Evolutionary conservation across 2,329 filamentous ascomycete genomes (phyloP).

Genomic region (Nemania sp.): DNA sequence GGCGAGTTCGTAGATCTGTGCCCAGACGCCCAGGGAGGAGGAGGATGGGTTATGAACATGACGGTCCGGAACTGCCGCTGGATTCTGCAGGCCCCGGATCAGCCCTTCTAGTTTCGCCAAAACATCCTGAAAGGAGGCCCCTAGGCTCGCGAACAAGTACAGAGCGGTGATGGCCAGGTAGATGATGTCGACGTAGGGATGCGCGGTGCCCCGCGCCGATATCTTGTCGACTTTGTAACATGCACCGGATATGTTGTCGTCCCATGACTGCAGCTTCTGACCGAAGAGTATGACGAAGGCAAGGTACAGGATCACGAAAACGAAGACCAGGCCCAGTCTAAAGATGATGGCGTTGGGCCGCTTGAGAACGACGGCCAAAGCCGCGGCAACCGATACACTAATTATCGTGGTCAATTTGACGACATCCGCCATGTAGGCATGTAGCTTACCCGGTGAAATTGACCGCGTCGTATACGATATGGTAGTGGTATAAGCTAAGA

Average conservation of each 20-base stretch:
- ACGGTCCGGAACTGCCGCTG: neutral
- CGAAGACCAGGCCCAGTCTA: neutral
- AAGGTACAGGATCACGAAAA: neutral
- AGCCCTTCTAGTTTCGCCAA: neutral
- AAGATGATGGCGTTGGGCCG: neutral
- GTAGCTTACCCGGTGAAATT: conserved; percentile 3
- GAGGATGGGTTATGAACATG: too few relatives aligned
- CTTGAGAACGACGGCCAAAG: neutral
- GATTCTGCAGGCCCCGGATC: neutral
- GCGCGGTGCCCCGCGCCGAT: neutral
- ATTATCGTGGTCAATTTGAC: neutral
- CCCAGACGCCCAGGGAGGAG: neutral
- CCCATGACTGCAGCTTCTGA: neutral
- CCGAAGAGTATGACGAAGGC: neutral
- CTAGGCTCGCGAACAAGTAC: neutral
- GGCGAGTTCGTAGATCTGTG: neutral
- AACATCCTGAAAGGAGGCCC: neutral
- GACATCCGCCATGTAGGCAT: neutral
- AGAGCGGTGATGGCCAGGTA: neutral
- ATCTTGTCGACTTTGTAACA: neutral
- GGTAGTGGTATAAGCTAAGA: neutral
- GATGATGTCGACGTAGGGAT: neutral
- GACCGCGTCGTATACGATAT: neutral
- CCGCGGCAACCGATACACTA: neutral
- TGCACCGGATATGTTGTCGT: neutral